These are phyloP conservation scores for Saccharomycopsis fermentans DNA, from an alignment of 805 yeast genomes.

Conservation along the genomic window DNA sequence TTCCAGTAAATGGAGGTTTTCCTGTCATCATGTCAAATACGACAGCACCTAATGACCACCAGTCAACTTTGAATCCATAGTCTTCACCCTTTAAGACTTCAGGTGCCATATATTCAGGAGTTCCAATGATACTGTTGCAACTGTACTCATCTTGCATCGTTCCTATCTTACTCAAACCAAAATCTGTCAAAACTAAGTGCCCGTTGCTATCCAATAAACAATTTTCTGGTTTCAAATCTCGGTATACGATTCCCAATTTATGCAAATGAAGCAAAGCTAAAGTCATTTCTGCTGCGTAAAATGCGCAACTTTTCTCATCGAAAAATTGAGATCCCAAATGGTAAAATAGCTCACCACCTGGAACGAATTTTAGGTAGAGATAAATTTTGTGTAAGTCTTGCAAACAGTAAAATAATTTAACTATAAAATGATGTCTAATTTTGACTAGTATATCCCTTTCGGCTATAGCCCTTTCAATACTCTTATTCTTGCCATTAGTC, in stretches of 20 bases:
- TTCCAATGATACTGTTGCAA: slow-evolving; percentile 56
- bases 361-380: slow-evolving; percentile 67
- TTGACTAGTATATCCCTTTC: slow-evolving; percentile 66
- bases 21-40: slow-evolving; percentile 75
- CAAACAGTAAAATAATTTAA: slow-evolving; percentile 69
- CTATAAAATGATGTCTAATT: slow-evolving; percentile 72
- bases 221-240: slow-evolving; percentile 86
- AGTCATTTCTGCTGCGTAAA: slow-evolving; percentile 72
- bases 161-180: slow-evolving; percentile 63
- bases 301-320: slow-evolving; percentile 59
- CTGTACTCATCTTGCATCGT: slow-evolving; percentile 30
- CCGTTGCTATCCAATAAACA: slow-evolving; percentile 72
- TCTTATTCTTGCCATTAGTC: slow-evolving; percentile 24
- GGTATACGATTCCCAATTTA: slow-evolving; percentile 68
- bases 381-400: slow-evolving; percentile 75
- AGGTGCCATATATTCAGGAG: slow-evolving; percentile 86
- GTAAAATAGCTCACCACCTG: slow-evolving; percentile 81
- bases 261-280: slow-evolving; percentile 71
- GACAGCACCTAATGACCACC: slow-evolving; percentile 89
- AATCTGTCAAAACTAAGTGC: slow-evolving; percentile 75
- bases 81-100: slow-evolving; percentile 71
- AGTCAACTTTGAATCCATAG: slow-evolving; percentile 74
- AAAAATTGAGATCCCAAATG: slow-evolving; percentile 32
- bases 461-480: slow-evolving; percentile 68
- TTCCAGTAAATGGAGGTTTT: slow-evolving; percentile 82